These are phyloP conservation scores for Lolium multiflorum DNA, from an alignment of 176 grass and related monocot genomes.

Conservation along the genomic window DNA sequence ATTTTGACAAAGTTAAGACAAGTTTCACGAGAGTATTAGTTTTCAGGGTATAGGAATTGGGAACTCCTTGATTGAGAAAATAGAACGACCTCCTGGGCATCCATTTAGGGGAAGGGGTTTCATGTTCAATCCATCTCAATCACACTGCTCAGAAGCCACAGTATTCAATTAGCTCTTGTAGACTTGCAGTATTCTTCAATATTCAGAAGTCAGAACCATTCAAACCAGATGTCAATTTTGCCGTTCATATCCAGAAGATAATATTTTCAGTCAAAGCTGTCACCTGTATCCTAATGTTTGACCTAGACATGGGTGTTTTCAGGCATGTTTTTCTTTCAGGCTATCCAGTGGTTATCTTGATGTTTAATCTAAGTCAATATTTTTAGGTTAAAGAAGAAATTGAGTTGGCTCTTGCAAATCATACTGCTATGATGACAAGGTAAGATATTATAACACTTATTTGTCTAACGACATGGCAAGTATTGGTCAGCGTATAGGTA, in stretches of 20 bases:
- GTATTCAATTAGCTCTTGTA: not conserved
- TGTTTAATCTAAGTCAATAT: slow-evolving; percentile 43
- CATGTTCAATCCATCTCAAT: not conserved
- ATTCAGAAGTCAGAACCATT: not conserved
- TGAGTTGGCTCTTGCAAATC: slow-evolving; percentile 80
- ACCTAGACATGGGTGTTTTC: not conserved
- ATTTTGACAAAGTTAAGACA: no score
- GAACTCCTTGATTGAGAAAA: no score
- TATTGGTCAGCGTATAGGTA: not conserved
- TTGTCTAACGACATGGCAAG: not conserved
- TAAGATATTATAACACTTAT: slow-evolving; percentile 34
- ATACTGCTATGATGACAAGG: slow-evolving; percentile 64
- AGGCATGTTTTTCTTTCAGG: slow-evolving; percentile 25
- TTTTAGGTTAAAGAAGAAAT: slow-evolving; percentile 98
- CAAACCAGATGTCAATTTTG: not conserved
- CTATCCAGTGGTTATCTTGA: not conserved
- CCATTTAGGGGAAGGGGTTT: not conserved
- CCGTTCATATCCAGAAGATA: not conserved
- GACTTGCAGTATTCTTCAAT: not conserved
- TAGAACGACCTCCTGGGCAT: not conserved
- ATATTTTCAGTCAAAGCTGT: slow-evolving; percentile 8
- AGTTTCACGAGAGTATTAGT: no score
- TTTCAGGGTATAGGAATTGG: no score
- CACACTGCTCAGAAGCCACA: not conserved
- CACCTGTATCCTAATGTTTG: not conserved